A percentile compares a stretch with the other conserved stretches of the same genome.
Conservation (phyloP, 495 filamentous ascomycete genomes). For the Aspergillus ellipticus region DNA sequence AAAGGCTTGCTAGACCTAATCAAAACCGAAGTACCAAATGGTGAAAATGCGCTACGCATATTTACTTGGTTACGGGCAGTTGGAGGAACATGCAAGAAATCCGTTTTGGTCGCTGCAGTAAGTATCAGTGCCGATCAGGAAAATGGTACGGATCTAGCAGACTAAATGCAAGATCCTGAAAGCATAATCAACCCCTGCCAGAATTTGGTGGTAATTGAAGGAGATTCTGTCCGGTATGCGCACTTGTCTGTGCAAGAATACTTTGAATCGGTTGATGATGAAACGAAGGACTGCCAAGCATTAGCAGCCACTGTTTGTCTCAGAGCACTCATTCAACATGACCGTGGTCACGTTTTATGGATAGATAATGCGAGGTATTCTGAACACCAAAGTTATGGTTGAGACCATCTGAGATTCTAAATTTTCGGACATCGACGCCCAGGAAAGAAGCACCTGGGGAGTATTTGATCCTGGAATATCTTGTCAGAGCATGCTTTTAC, state of each 20-base stretch:
- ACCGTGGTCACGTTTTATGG: not conserved
- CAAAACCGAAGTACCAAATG: not conserved
- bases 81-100: not conserved
- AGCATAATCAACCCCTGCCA: not conserved
- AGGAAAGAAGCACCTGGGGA: not conserved
- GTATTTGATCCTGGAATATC: not conserved
- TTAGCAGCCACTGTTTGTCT: not conserved
- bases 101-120: not conserved
- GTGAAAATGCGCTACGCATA: not conserved
- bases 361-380: not conserved
- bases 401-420: not conserved
- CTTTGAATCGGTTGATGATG: not conserved
- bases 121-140: not conserved
- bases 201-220: not conserved
- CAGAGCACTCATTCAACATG: not conserved
- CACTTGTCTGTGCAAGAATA: not conserved
- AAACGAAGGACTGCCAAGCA: not conserved
- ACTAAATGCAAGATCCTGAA: not conserved
- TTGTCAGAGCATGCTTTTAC: not conserved
- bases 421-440: not conserved
- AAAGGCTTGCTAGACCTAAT: not conserved
- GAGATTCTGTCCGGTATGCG: not conserved
- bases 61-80: not conserved
- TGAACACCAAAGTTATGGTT: not conserved
- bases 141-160: not conserved